These are phyloP conservation scores for Fragilariopsis cylindrus DNA, from an alignment of 108 stramenopile genomes.

Conservation along the genomic window DNA sequence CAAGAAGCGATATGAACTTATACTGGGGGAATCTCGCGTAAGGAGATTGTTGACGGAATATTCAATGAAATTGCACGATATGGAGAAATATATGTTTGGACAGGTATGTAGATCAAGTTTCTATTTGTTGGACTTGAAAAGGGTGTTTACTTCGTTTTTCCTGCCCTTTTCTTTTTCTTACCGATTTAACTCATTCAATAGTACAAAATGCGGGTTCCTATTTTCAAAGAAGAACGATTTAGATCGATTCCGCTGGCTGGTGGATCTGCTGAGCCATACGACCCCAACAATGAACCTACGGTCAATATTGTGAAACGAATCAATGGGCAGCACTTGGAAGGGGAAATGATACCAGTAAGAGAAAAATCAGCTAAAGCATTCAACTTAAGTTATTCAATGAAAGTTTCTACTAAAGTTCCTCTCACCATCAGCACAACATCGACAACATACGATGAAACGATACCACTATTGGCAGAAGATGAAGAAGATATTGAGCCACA, in stretches of 20 bases:
- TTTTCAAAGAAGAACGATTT: slow-evolving; percentile 55
- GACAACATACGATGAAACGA: not conserved
- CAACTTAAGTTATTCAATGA: not conserved
- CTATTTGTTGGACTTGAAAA: slow-evolving; percentile 1
- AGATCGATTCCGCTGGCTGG: slow-evolving; percentile 58
- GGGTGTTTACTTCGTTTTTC: not conserved
- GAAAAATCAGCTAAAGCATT: slow-evolving; percentile 3
- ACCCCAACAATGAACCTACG: slow-evolving; percentile 6
- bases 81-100: slow-evolving; percentile 67
- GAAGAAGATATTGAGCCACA: not conserved
- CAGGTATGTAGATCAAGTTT: not conserved
- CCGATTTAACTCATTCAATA: not conserved
- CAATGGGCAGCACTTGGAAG: slow-evolving; percentile 23
- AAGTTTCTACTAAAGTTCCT: not conserved
- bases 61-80: slow-evolving; percentile 49
- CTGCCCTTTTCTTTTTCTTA: not conserved
- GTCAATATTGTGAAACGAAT: slow-evolving; percentile 22
- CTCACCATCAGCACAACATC: not conserved
- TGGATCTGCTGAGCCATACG: slow-evolving; percentile 21
- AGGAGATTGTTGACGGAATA: slow-evolving; percentile 36
- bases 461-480: slow-evolving; percentile 1
- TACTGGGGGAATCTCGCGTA: slow-evolving; percentile 16
- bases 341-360: slow-evolving; percentile 26
- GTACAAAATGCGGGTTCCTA: slow-evolving; percentile 29
- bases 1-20: slow-evolving; percentile 15